phyloP scores from a whole-genome alignment of 768 basidiomycete species.

The Panus rudis region DNA sequence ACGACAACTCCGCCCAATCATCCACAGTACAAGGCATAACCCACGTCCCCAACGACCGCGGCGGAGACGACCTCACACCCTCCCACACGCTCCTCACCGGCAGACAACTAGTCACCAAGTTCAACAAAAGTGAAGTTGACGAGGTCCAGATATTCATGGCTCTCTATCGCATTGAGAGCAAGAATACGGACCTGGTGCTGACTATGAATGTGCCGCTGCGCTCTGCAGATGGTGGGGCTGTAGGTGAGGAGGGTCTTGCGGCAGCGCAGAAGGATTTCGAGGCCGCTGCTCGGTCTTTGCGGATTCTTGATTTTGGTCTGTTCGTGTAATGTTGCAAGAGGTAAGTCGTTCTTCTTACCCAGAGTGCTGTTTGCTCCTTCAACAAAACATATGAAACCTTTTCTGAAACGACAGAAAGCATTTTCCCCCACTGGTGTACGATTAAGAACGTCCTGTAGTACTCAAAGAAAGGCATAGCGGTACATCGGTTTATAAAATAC shows the following conservation, averaged over 20 bases:
- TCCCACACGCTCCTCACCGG: slow-evolving; percentile 60
- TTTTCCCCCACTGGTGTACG: too few relatives aligned
- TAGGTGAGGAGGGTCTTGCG: slow-evolving; percentile 30
- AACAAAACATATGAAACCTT: too few relatives aligned
- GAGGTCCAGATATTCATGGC: slow-evolving; percentile 72
- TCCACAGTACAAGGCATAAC: slow-evolving; percentile 36
- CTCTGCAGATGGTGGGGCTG: slow-evolving; percentile 38
- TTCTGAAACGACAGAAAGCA: too few relatives aligned
- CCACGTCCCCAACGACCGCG: slow-evolving; percentile 34
- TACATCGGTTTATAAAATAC: background rate
- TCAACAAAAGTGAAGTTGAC: slow-evolving; percentile 55
- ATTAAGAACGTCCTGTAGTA: too few relatives aligned
- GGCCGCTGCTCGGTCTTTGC: slow-evolving; percentile 48
- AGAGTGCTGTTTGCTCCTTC: too few relatives aligned
- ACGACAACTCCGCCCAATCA: slow-evolving; percentile 75
- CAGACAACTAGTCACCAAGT: slow-evolving; percentile 69
- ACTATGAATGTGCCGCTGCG: slow-evolving; percentile 73
- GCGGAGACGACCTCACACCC: slow-evolving; percentile 40
- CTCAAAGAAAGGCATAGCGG: background rate
- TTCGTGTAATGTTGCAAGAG: slow-evolving; percentile 44
- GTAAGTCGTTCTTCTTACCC: too few relatives aligned
- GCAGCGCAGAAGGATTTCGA: slow-evolving; percentile 44
- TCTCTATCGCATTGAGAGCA: slow-evolving; percentile 68
- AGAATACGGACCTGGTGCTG: slow-evolving; percentile 75
- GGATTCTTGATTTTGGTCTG: slow-evolving; percentile 60